Evolutionary conservation across 2,329 filamentous ascomycete species (phyloP).

Genomic region (Ophiostoma sp.): DNA sequence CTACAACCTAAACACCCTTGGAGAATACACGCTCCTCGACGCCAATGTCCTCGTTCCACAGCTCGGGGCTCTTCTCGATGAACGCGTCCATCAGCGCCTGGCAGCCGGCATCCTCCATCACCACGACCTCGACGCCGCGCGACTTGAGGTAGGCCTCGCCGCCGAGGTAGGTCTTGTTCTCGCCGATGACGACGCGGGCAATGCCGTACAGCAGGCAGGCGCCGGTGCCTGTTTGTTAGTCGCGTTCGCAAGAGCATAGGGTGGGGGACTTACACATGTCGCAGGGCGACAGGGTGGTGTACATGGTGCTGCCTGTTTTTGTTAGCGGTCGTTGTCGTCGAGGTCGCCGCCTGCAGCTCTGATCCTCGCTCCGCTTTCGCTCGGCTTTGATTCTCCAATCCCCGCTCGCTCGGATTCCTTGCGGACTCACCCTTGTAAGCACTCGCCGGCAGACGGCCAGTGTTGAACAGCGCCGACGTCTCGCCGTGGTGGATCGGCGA

Average conservation of each 20-base stretch:
- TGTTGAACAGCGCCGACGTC: slow-evolving; percentile 69
- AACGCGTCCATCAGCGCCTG: slow-evolving; percentile 66
- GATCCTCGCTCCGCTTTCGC: not conserved
- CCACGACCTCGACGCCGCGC: slow-evolving; percentile 67
- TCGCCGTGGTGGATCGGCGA: slow-evolving; percentile 68
- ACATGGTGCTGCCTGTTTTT: slow-evolving; percentile 63
- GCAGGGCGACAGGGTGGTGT: slow-evolving; percentile 72
- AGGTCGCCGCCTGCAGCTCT: no score
- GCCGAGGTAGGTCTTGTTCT: slow-evolving; percentile 70
- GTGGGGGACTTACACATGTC: slow-evolving; percentile 58
- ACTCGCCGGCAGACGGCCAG: slow-evolving; percentile 63
- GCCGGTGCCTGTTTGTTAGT: slow-evolving; percentile 49
- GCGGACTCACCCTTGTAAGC: slow-evolving; percentile 47
- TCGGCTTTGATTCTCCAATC: not conserved
- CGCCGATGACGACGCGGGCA: slow-evolving; percentile 67
- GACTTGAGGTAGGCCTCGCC: slow-evolving; percentile 65
- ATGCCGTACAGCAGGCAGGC: slow-evolving; percentile 73
- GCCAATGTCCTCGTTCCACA: slow-evolving; percentile 62
- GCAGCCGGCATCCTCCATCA: slow-evolving; percentile 61
- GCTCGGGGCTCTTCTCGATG: slow-evolving; percentile 63
- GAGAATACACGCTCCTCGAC: slow-evolving; percentile 42
- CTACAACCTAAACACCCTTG: slow-evolving; percentile 31
- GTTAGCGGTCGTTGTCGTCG: not conserved
- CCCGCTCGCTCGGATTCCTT: not conserved
- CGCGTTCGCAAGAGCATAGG: not conserved